Conservation (phyloP, 176 grass and related monocot species). For the Ampelocalamus luodianensis region DNA sequence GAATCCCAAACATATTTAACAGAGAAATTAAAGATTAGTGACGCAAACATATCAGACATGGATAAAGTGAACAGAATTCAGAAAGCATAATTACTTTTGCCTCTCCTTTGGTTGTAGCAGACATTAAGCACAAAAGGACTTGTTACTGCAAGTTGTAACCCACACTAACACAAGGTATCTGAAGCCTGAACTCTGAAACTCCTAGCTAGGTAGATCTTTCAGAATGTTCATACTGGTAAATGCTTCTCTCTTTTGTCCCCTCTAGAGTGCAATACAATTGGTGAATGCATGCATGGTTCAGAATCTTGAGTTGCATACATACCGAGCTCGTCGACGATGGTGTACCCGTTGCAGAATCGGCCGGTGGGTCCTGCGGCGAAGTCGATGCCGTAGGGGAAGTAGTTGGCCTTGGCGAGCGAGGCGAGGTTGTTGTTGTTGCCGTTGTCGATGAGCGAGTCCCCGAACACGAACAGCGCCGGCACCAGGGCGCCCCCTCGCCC, state of each 20-base stretch:
- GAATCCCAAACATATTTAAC: not conserved
- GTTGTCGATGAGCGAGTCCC: constrained; percentile 67
- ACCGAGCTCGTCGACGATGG: constrained; percentile 75
- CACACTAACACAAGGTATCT: not conserved
- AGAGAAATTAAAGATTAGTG: not conserved
- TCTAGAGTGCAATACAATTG: no score
- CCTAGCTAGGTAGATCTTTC: not conserved
- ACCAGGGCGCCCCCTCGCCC: not conserved
- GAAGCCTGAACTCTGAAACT: not conserved
- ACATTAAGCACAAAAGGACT: not conserved
- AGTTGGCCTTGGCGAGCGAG: constrained; percentile 70
- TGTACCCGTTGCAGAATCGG: constrained; percentile 76
- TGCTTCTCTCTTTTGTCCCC: no score
- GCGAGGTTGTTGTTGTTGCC: constrained; percentile 75
- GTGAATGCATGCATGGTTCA: no score
- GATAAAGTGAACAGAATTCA: not conserved
- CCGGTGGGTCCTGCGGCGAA: constrained; percentile 58
- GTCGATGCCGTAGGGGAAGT: constrained; percentile 68
- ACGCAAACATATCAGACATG: not conserved
- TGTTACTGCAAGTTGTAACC: not conserved
- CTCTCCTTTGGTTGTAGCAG: not conserved
- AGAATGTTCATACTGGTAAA: not conserved
- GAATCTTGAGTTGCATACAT: no score
- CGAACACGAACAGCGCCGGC: constrained; percentile 73
- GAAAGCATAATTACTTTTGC: not conserved